Base-by-base conservation (phyloP, 2,329 filamentous ascomycete species). In the Lomentospora prolificans region DNA sequence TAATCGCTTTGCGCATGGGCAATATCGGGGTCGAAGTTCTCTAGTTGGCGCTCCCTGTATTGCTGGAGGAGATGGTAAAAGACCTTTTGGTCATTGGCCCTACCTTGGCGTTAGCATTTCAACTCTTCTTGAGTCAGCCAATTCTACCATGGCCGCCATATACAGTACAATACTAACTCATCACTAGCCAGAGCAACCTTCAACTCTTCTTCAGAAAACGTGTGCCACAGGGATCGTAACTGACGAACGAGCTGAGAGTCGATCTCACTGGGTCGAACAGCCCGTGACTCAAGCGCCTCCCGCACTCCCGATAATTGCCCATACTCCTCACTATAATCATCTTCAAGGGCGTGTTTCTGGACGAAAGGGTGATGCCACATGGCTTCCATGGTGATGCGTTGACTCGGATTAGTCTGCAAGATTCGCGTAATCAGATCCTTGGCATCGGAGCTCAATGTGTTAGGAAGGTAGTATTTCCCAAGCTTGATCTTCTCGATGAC, bases 341-440 rank as follows among this genome's bases (percentile, higher is more conserved):
- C 86, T 25, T 91, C 76, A 59, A 86, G 80, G 58, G 90, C 84
- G 66, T 94, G 96, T 64, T 91, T 94, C 63, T 81, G 85, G 53
- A 97, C 69, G n/a, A 97, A 75, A 0, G 90, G 87, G 64, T 97
- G 92, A 41, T 81, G 73, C 89, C 90, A 96, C 63, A 97, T 90
- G 44, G 87, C 79, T 27, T 82, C 77, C 67, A 96, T 86, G 2
- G 79, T 81, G 61, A 97, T 92, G 50, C 94, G 87, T 19, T 84
- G 78, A 24, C 84, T 81, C 0, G 94, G 92, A 55, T 92, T 84
- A 22, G 86, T 79, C 51, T 90, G 82, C 28, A 99, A 75, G 67
- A 97, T 95, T 36, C 82, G 80, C 55, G 78, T 76, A 58, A 99
- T 87, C 14, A 99, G 75, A 65, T 96, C 86, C 62, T 83, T 76